Evolutionary conservation across 805 yeast genomes (phyloP).

Genomic region (Cyberlindnera maclurae): DNA sequence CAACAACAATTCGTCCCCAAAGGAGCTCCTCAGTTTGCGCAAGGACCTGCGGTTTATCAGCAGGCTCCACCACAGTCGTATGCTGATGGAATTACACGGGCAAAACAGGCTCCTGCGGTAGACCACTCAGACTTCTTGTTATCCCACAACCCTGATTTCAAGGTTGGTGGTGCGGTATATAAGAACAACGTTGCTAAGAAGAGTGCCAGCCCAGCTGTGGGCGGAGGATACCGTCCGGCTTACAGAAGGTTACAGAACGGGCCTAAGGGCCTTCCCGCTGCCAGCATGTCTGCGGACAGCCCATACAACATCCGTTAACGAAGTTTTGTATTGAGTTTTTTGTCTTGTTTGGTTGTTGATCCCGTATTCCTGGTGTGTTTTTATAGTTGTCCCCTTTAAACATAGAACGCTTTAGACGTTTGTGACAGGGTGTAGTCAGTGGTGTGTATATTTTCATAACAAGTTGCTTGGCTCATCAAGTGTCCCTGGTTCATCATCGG

Average conservation of each 20-base stretch:
- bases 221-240: slow-evolving; percentile 1
- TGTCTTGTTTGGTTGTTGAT: not conserved
- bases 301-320: slow-evolving; percentile 36
- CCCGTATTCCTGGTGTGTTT: not conserved
- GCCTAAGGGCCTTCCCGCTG: slow-evolving; percentile 27
- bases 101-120: slow-evolving; percentile 3
- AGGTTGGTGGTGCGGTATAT: slow-evolving; percentile 30
- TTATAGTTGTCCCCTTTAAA: not conserved
- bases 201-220: not conserved
- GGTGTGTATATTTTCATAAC: not conserved
- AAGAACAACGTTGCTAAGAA: slow-evolving; percentile 17
- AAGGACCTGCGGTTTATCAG: not conserved
- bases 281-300: slow-evolving; percentile 34
- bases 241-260: slow-evolving; percentile 1
- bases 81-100: not conserved
- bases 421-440: not conserved
- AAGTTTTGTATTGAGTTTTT: not conserved
- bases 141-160: slow-evolving; percentile 44
- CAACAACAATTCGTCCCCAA: slow-evolving; percentile 4
- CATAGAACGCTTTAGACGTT: not conserved
- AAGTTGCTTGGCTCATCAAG: not conserved
- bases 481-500: not conserved
- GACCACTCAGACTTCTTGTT: slow-evolving; percentile 36
- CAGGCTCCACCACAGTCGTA: not conserved
- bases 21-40: not conserved